Evolutionary conservation across 345 rosid species (phyloP), one percentile per base, ranked within the genome.

Genomic region (Anastatica hierochuntica): DNA sequence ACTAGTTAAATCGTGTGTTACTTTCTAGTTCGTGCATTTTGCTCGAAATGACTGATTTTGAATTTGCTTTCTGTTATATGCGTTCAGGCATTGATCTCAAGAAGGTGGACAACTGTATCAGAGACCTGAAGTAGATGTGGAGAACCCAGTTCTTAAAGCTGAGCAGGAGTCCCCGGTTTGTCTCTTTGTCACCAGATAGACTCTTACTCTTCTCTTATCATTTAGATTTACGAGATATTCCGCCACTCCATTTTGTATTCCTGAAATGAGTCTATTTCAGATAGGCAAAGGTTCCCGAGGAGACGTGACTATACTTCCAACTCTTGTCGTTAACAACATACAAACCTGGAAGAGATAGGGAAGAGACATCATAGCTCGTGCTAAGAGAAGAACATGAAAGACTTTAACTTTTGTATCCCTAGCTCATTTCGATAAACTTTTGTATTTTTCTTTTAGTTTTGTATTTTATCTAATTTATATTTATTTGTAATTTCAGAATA

Each of bases 241-340:
- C 43, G n/a, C 51, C 23, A n/a, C 35, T 19, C 35, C 8, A 8
- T 56, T 24, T 21, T 8, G 7, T 51, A 34, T 39, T 43, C 34
- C 5, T 47, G 11, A 37, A 62, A 36, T 29, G 53, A 17, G 21
- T 62, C 15, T 64, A 20, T 57, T 76, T 62, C 74, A 92, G 99
- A 80, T 92, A 39, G 99, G 99, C 26, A 76, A 76, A 66, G 97
- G 94, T 47, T 60, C 94, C 17, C 88, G 97, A 50, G 99, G 99
- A 45, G 99, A 92, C 59, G 88, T 92, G 48, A 88, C 90, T 34
- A 92, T 92, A 71, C 74, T 92, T 74, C 99, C 99, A 15, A 92
- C 99, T 43, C 84, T 92, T 76, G 88, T 88, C 21, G 81, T 92
- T 41, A 92, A 92, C 72, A 74, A 79, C 66, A 77, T 88, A 73